Percentiles rank a stretch among this genome's conserved stretches.
Evolutionary conservation across 1,139 yeast species (phyloP).

Genomic region (Candida tunisiensis): DNA sequence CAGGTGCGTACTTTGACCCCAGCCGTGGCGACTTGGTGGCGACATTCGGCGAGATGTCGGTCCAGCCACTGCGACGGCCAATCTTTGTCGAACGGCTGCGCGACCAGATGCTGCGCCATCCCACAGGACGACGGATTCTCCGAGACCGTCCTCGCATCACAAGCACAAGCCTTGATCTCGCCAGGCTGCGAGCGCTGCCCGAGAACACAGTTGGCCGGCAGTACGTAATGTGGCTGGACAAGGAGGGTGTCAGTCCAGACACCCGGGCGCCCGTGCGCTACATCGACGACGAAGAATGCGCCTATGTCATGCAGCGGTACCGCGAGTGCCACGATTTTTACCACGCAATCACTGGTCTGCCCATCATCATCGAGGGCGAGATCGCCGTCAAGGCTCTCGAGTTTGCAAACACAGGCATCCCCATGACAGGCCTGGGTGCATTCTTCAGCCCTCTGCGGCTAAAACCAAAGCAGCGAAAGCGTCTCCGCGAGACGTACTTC

Average conservation of each 20-base stretch:
- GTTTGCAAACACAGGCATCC: slow-evolving; percentile 82
- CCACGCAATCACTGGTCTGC: slow-evolving; percentile 82
- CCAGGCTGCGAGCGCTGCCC: slow-evolving; percentile 42
- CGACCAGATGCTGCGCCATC: slow-evolving; percentile 57
- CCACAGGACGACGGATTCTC: slow-evolving; percentile 60
- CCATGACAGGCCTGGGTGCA: slow-evolving; percentile 92
- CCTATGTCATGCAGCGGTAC: slow-evolving; percentile 81
- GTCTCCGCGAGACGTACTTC: slow-evolving; percentile 39
- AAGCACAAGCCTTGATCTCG: slow-evolving; percentile 48
- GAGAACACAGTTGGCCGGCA: slow-evolving; percentile 62
- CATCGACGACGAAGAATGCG: slow-evolving; percentile 81
- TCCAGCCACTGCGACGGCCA: slow-evolving; percentile 49
- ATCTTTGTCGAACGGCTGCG: slow-evolving; percentile 49
- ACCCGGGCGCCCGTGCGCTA: slow-evolving; percentile 77
- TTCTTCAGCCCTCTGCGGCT: slow-evolving; percentile 71
- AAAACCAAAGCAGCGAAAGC: slow-evolving; percentile 33
- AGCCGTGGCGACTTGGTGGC: slow-evolving; percentile 59
- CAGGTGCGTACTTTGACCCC: slow-evolving; percentile 78
- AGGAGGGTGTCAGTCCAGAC: slow-evolving; percentile 88
- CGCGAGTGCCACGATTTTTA: slow-evolving; percentile 96
- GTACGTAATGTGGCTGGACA: slow-evolving; percentile 66
- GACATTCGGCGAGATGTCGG: slow-evolving; percentile 90
- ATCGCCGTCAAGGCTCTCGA: slow-evolving; percentile 86
- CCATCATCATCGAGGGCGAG: slow-evolving; percentile 89
- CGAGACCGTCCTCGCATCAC: slow-evolving; percentile 76